Percentiles rank a stretch among this genome's conserved stretches.
phyloP scores from a whole-genome alignment of 768 basidiomycete species.

The Pulveroboletus sp. region DNA sequence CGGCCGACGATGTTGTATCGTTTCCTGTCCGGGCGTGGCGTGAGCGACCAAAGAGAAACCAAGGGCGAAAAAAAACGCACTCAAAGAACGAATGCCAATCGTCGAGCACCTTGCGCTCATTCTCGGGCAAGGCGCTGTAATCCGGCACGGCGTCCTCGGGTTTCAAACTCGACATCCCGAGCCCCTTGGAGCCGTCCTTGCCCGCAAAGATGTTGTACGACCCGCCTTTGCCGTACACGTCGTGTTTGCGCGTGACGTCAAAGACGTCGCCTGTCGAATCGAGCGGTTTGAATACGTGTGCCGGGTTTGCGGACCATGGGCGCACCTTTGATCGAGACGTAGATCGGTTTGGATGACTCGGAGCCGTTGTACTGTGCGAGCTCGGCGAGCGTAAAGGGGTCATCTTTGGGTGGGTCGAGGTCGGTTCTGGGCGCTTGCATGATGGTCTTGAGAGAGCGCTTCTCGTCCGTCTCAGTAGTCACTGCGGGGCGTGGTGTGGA shows the following conservation, averaged over 20 bases:
- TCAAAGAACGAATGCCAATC: slow-evolving; percentile 89
- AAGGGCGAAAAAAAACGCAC: slow-evolving; percentile 43
- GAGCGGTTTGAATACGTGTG: no score
- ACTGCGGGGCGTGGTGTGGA: slow-evolving; percentile 7
- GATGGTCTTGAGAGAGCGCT: slow-evolving; percentile 48
- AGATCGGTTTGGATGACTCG: slow-evolving; percentile 65
- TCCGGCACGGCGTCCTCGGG: slow-evolving; percentile 84
- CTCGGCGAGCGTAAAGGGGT: slow-evolving; percentile 68
- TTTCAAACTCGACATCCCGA: slow-evolving; percentile 88
- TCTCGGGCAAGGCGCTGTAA: slow-evolving; percentile 68
- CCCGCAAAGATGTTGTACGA: slow-evolving; percentile 88
- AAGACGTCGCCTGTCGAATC: slow-evolving; percentile 67
- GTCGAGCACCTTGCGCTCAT: slow-evolving; percentile 73
- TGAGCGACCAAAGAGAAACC: neutral
- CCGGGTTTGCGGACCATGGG: slow-evolving; percentile 32
- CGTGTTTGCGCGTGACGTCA: slow-evolving; percentile 80
- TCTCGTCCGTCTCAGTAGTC: slow-evolving; percentile 19
- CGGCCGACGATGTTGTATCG: slow-evolving; percentile 85
- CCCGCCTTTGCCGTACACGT: slow-evolving; percentile 82
- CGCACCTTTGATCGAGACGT: slow-evolving; percentile 88
- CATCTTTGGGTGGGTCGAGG: slow-evolving; percentile 68
- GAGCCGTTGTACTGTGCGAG: slow-evolving; percentile 71
- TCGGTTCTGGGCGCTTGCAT: slow-evolving; percentile 66
- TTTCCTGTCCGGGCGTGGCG: slow-evolving; percentile 44
- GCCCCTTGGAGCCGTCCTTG: slow-evolving; percentile 85